Conservation (phyloP, 345 rosid species). For the Rhodamnia rubescens region DNA sequence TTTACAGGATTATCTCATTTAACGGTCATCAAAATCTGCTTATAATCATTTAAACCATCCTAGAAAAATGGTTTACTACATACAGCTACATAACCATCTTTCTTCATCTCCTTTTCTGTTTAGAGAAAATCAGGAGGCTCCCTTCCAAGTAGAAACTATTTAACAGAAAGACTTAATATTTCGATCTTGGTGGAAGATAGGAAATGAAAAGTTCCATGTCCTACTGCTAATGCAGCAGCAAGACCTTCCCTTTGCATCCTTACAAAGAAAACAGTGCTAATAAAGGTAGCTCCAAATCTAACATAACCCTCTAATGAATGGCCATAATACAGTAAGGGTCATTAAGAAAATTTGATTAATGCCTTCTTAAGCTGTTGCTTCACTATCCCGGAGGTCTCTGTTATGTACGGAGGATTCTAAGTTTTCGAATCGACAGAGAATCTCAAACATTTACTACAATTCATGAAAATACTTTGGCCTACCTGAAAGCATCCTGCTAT, state of each 20-base stretch:
- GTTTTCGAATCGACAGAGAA: background rate
- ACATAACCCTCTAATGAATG: background rate
- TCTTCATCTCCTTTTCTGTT: background rate
- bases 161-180: background rate
- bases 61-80: background rate
- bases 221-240: background rate
- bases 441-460: background rate
- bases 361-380: background rate
- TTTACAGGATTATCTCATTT: no score
- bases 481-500: slow-evolving; percentile 56
- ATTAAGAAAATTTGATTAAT: background rate
- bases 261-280: background rate
- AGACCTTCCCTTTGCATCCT: background rate
- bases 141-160: background rate
- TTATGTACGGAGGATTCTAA: background rate
- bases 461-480: background rate
- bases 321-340: background rate
- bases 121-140: background rate
- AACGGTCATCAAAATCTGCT: background rate
- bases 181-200: background rate
- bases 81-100: background rate
- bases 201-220: background rate
- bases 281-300: background rate
- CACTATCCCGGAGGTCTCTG: background rate
- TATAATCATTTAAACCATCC: background rate